Base-by-base conservation (phyloP, 495 filamentous ascomycete genomes). In the Penicillium subrubescens region DNA sequence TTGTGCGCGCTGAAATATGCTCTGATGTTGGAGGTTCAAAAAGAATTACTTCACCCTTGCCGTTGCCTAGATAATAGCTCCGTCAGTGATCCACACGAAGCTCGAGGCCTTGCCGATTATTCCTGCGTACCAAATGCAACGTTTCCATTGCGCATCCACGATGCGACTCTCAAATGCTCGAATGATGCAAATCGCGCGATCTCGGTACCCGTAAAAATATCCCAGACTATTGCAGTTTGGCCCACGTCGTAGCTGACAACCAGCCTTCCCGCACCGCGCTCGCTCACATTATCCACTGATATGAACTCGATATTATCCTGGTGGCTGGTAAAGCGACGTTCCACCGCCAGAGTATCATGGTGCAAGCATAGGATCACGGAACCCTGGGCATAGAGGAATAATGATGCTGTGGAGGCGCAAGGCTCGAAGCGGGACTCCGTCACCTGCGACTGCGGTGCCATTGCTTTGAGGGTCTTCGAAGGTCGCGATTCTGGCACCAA, bases 71-170 rank as follows among this genome's bases (percentile, higher is more conserved):
- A 66, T 51, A 37, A 29, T 17, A 52, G 21, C 8, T 35, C 43
- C 1, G 58, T 61, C 37, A 69, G 65, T 59, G 39, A 44, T 54
- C 37, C 2, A n/a, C 4, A 2, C 8, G 33, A 44, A 17, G 27
- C 17, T 33, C 11, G 23, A 46, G 23, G 5, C 10, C 3, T 8
- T 23, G 27, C 39, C 10, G 11, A 25, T 15, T 39, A 5, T 31
- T 23, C 25, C 70, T 14, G 12, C 84, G 73, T 82, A 97, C 94
- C 95, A 81, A 98, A 97, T 57, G 92, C 94, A 61, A 99, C 88
- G 83, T 97, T 96, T 43, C 96, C 95, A 81, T 97, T 97, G 53
- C 90, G 86, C 95, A 99, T 97, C 93, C 94, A 99, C 19, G 91
- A 83, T 52, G 95, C 95, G 53, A 91, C 89, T 43, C 85, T 86